These are phyloP conservation scores for Lobosporangium transversale DNA, from an alignment of 192 early-diverging fungal genomes.

Conservation along the genomic window DNA sequence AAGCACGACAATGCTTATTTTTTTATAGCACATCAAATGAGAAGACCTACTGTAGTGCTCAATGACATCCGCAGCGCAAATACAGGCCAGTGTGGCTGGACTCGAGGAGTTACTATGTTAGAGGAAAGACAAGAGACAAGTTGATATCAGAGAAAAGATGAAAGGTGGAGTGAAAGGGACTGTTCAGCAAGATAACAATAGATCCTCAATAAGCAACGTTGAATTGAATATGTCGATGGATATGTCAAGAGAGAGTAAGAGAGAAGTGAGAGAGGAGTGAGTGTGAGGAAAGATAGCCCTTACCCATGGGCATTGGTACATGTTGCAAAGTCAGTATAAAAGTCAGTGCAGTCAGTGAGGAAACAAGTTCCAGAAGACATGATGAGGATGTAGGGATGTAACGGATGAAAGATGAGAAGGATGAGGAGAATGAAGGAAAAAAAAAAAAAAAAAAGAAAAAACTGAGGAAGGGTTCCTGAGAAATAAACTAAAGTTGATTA, in stretches of 20 bases:
- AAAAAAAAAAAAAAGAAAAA: constrained; percentile 4
- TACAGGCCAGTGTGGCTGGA: background rate
- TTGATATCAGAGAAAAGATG: no score
- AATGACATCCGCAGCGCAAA: constrained; percentile 24
- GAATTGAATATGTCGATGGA: background rate
- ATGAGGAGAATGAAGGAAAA: background rate
- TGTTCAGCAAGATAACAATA: no score
- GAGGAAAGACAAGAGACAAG: no score
- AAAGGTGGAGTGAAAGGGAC: no score
- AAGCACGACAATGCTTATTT: no score
- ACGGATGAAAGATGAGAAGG: background rate
- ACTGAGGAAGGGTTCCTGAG: no score
- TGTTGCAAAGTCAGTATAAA: constrained; percentile 1
- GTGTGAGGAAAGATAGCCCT: background rate
- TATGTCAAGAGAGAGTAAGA: background rate
- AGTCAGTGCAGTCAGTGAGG: constrained; percentile 14
- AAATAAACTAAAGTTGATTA: background rate
- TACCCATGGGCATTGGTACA: constrained; percentile 8
- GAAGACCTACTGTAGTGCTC: constrained; percentile 14
- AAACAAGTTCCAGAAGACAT: constrained; percentile 9
- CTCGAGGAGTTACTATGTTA: background rate
- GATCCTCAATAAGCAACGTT: background rate
- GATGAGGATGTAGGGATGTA: background rate
- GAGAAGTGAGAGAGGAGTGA: background rate
- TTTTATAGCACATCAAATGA: no score